Conservation (phyloP, 2,329 filamentous ascomycete genomes). For the Phyllosticta citribraziliensis region DNA sequence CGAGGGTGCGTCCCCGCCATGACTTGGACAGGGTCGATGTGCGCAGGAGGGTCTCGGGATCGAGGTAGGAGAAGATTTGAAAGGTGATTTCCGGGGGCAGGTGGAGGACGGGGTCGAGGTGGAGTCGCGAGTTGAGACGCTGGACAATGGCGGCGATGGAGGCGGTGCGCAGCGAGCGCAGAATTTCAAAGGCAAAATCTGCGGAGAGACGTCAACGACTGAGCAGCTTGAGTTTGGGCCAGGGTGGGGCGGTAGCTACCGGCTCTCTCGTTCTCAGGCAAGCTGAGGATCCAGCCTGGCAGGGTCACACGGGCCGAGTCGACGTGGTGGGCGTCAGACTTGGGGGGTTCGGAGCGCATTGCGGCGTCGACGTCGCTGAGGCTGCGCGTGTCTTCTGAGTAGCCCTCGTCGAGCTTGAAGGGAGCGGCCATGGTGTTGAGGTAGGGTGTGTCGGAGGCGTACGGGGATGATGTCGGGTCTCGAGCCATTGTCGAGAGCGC, state of each 20-base stretch:
- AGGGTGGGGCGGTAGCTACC: slow-evolving; percentile 31
- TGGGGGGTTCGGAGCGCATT: slow-evolving; percentile 25
- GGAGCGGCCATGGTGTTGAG: slow-evolving; percentile 20
- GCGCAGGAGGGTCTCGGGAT: slow-evolving; percentile 67
- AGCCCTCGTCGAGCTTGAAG: slow-evolving; percentile 64
- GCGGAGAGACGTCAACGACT: slow-evolving; percentile 9
- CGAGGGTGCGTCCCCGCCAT: slow-evolving; percentile 74
- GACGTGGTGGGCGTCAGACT: slow-evolving; percentile 20
- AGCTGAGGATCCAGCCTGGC: slow-evolving; percentile 45
- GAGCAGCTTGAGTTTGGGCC: not conserved
- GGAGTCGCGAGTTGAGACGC: slow-evolving; percentile 68
- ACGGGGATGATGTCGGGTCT: slow-evolving; percentile 19
- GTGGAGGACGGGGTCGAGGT: slow-evolving; percentile 82
- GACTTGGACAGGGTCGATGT: slow-evolving; percentile 69
- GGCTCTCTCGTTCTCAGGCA: slow-evolving; percentile 46
- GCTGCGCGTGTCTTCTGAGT: slow-evolving; percentile 63
- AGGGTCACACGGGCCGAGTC: slow-evolving; percentile 32
- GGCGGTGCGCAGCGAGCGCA: slow-evolving; percentile 70
- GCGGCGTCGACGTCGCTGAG: slow-evolving; percentile 32
- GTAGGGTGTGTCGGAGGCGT: slow-evolving; percentile 22
- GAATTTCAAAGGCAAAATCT: slow-evolving; percentile 74
- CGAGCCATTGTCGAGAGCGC: slow-evolving; percentile 19
- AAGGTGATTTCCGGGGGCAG: slow-evolving; percentile 86
- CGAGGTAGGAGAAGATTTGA: slow-evolving; percentile 78
- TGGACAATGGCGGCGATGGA: slow-evolving; percentile 73